Evolutionary conservation across 495 filamentous ascomycete species (phyloP).

Genomic region (Haplographium delicatum): DNA sequence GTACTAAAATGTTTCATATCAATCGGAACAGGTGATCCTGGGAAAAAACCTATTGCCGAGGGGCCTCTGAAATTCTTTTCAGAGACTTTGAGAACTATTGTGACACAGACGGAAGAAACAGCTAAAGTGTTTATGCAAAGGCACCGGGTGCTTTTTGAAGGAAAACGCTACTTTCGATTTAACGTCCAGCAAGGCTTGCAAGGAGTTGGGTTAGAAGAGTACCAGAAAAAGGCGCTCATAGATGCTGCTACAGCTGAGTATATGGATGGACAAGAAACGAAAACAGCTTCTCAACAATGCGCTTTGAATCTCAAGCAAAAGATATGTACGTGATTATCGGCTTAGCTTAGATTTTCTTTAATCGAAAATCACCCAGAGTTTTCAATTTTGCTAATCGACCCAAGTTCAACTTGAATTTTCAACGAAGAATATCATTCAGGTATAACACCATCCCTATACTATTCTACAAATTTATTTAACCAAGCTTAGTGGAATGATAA

Average conservation of each 20-base stretch:
- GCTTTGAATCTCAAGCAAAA: conserved; percentile 29
- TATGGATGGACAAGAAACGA: conserved; percentile 22
- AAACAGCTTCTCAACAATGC: conserved; percentile 26
- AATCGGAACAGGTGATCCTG: conserved; percentile 36
- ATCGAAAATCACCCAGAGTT: too few relatives aligned
- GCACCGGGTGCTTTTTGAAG: conserved; percentile 17
- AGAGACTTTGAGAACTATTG: conserved; percentile 21
- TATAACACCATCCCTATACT: background rate
- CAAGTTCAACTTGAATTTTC: conserved; percentile 9
- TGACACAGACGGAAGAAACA: conserved; percentile 31
- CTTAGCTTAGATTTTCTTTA: too few relatives aligned
- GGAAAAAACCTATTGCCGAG: conserved; percentile 27
- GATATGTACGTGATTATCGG: too few relatives aligned
- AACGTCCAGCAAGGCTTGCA: conserved; percentile 42
- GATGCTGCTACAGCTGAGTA: conserved; percentile 29
- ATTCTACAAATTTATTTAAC: background rate
- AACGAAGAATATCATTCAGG: conserved; percentile 6
- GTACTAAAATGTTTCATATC: conserved; percentile 37
- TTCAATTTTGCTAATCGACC: background rate
- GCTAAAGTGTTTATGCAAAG: conserved; percentile 27
- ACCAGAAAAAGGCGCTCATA: conserved; percentile 24
- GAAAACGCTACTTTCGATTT: conserved; percentile 37
- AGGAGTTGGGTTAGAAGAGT: conserved; percentile 36
- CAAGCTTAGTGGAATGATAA: conserved; percentile 3
- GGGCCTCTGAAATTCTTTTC: conserved; percentile 22